phyloP scores from a whole-genome alignment of 768 basidiomycete species.

The Podaxis mareebaensis region DNA sequence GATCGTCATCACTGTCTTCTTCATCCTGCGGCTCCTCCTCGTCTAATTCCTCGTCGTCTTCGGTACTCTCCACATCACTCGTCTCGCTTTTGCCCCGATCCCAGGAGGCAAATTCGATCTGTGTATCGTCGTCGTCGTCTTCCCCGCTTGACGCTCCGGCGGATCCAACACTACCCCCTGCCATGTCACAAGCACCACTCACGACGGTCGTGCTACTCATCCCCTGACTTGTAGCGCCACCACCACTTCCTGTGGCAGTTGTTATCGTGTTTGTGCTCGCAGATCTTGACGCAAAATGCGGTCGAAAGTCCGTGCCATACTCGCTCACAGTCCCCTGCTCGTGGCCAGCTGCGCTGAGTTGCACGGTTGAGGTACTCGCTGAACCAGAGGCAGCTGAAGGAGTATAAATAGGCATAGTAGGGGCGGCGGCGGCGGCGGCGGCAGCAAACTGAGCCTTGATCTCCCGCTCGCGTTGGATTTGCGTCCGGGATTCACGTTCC shows the following conservation, averaged over 20 bases:
- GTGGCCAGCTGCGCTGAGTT: background rate
- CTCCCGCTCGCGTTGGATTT: background rate
- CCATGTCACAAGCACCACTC: background rate
- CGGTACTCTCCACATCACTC: background rate
- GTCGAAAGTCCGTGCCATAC: background rate
- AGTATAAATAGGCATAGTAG: background rate
- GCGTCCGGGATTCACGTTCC: background rate
- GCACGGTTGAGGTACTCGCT: background rate
- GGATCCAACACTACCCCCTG: background rate
- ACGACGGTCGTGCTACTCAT: slow-evolving; percentile 1
- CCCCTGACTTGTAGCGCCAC: background rate
- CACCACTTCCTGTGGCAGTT: background rate
- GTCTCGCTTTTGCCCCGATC: slow-evolving; percentile 13
- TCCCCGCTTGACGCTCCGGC: slow-evolving; percentile 7
- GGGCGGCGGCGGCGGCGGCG: background rate
- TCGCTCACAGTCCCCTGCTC: background rate
- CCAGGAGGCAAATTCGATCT: background rate
- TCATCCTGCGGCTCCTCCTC: slow-evolving; percentile 2
- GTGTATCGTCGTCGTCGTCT: slow-evolving; percentile 1
- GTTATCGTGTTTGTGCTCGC: background rate
- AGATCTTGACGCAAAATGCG: background rate
- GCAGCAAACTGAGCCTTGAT: background rate
- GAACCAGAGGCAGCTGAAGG: background rate
- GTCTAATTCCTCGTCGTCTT: slow-evolving; percentile 6
- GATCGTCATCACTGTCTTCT: background rate